Percentiles rank a stretch among this genome's conserved stretches.
These are phyloP conservation scores for Epichloe hybrida DNA, from an alignment of 2,329 filamentous ascomycete genomes.

Conservation along the genomic window DNA sequence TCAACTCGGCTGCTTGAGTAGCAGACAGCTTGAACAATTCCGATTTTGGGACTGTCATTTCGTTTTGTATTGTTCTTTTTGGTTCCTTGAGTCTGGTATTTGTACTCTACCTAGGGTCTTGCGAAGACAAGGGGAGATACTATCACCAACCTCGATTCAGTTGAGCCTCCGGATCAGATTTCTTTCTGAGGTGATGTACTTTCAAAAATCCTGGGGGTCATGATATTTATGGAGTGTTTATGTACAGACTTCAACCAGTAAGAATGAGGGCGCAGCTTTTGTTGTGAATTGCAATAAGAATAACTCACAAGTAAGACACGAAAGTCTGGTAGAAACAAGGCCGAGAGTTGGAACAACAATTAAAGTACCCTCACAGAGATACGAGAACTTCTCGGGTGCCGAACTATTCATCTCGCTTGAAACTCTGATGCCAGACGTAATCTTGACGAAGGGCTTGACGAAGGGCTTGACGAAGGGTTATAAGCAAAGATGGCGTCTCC, in stretches of 20 bases:
- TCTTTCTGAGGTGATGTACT: background rate
- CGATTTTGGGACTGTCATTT: constrained; percentile 2
- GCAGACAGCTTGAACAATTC: constrained; percentile 3
- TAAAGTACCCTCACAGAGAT: background rate
- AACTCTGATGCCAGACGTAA: background rate
- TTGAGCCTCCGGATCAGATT: background rate
- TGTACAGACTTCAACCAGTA: background rate
- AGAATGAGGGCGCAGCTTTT: background rate
- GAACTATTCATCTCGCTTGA: background rate
- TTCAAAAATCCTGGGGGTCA: background rate
- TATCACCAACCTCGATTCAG: background rate
- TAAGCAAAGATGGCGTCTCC: background rate
- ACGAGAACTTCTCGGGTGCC: background rate
- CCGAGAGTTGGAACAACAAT: background rate
- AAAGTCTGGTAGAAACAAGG: background rate
- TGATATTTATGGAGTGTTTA: background rate
- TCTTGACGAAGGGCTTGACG: background rate
- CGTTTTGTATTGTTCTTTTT: background rate
- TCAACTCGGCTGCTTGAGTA: constrained; percentile 5
- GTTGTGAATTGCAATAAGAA: background rate
- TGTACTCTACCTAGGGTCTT: background rate
- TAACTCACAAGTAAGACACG: background rate
- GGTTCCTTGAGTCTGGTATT: background rate
- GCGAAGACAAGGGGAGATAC: background rate
- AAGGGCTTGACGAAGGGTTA: background rate